Conservation (phyloP, 164 flowering plant species). For the Liriodendron chinense region DNA sequence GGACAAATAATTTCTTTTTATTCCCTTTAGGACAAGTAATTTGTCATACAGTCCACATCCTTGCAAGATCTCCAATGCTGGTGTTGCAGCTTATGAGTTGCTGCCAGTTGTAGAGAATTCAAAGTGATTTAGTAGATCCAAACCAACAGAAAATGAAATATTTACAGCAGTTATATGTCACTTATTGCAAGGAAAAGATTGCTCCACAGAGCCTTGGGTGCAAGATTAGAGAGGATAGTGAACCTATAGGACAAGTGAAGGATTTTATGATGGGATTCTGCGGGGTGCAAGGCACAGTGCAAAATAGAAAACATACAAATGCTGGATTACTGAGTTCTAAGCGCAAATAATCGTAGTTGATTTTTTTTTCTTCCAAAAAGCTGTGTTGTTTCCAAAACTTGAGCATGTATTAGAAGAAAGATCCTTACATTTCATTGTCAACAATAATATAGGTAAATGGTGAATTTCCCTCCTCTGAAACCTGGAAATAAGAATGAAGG, state of each 20-base stretch:
- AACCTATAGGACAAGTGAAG: neutral
- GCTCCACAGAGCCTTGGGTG: neutral
- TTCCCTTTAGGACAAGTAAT: too few species aligned
- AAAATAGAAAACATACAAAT: neutral
- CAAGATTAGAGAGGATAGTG: neutral
- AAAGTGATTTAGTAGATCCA: too few species aligned
- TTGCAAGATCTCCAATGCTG: too few species aligned
- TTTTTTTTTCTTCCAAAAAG: neutral
- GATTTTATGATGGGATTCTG: neutral
- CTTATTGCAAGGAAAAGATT: too few species aligned
- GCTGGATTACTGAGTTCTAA: neutral
- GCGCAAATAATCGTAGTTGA: neutral
- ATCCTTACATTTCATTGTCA: slow-evolving; percentile 73
- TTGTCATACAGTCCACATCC: too few species aligned
- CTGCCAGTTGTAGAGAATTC: too few species aligned
- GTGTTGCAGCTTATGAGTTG: too few species aligned
- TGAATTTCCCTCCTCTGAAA: slow-evolving; percentile 75
- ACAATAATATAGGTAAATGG: slow-evolving; percentile 84
- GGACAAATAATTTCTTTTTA: too few species aligned
- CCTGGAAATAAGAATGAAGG: slow-evolving; percentile 41
- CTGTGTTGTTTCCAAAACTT: neutral
- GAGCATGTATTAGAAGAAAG: slow-evolving; percentile 10
- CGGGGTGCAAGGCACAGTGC: too few species aligned
- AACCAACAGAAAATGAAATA: neutral
- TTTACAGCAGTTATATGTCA: too few species aligned